Evolutionary conservation across 2,329 filamentous ascomycete genomes (phyloP).

Genomic region (Fusarium nodosum): DNA sequence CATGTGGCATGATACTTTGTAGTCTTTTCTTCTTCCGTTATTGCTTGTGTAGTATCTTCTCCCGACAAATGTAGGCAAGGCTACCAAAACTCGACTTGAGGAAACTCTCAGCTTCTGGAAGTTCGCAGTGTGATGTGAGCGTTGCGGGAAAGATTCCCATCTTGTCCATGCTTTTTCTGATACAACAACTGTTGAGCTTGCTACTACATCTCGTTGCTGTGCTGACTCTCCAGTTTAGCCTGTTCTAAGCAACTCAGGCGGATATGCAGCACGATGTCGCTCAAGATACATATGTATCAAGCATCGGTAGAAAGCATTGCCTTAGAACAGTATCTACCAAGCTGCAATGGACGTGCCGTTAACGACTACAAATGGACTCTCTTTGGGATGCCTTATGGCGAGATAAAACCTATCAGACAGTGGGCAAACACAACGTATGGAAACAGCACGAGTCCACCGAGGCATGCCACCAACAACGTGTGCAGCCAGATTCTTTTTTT

Average conservation of each 20-base stretch:
- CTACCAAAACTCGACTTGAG: not conserved
- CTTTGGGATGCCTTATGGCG: not conserved
- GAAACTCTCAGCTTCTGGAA: conserved; percentile 6
- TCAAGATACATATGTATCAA: not conserved
- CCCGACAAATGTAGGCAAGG: conserved; percentile 13
- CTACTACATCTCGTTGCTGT: not conserved
- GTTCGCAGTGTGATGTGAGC: not conserved
- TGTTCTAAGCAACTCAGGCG: not conserved
- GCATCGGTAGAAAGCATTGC: not conserved
- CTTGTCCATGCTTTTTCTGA: not conserved
- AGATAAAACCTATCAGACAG: no score
- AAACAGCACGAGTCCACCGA: not conserved
- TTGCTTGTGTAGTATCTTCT: not conserved
- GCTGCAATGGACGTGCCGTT: not conserved
- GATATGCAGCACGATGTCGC: not conserved
- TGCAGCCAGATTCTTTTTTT: conserved; percentile 9
- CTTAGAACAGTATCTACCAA: not conserved
- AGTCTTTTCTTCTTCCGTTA: conserved; percentile 4
- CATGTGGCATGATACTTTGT: conserved; percentile 17
- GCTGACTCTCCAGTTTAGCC: not conserved
- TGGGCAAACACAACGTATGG: not conserved
- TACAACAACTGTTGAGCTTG: not conserved
- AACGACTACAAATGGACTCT: not conserved
- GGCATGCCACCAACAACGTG: not conserved
- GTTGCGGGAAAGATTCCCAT: not conserved